phyloP scores from a whole-genome alignment of 2,329 filamentous ascomycete species.

The Curvularia eragrostidis region DNA sequence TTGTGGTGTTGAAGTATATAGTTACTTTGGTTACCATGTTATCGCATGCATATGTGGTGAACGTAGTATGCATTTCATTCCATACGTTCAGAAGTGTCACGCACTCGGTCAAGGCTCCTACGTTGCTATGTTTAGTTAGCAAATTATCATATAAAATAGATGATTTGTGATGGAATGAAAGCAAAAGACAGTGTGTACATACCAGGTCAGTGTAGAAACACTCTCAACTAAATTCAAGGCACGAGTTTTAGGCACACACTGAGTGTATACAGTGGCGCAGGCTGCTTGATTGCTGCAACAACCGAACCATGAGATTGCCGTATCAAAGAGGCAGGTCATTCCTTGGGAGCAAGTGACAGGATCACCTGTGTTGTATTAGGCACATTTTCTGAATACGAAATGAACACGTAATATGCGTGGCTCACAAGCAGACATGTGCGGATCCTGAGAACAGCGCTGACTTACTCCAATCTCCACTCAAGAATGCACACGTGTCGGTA shows the following conservation, averaged over 20 bases:
- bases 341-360: neutral
- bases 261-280: neutral
- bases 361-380: neutral
- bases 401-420: neutral
- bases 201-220: neutral
- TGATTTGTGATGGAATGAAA: neutral
- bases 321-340: neutral
- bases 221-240: neutral
- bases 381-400: neutral
- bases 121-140: neutral
- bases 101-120: neutral
- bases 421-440: neutral
- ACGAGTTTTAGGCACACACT: neutral
- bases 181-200: neutral
- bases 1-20: neutral
- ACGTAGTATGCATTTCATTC: neutral
- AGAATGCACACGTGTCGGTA: neutral
- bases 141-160: neutral
- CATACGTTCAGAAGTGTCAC: neutral
- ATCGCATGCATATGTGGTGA: neutral
- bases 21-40: neutral
- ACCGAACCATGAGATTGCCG: neutral
- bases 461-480: neutral
- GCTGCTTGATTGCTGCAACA: neutral
- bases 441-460: neutral